Base-by-base conservation (phyloP, 2,329 filamentous ascomycete genomes). In the Lachnellula arida region DNA sequence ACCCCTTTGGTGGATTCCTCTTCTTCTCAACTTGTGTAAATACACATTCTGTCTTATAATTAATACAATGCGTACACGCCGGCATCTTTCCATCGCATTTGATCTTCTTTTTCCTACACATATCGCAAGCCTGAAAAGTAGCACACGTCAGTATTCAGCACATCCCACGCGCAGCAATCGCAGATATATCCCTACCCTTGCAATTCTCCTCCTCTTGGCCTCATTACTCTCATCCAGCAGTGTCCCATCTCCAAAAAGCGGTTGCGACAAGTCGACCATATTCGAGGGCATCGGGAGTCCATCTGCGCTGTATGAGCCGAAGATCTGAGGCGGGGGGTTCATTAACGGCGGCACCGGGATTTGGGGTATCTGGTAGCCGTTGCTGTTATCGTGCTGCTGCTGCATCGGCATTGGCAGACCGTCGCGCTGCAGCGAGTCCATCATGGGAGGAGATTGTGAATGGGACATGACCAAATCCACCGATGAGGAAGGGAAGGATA, bases 11-110 rank as follows among this genome's bases (percentile, higher is more conserved):
- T 52, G 94, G 93, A 72, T 89, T 94, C 57, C 94, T 84, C 80
- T 99, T 99, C 85, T 99, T 99, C 77, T 99, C 94, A 39, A 97
- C 92, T 71, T 96, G 91, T 0, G 94, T 97, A 70, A 97, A 97
- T 65, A 96, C 84, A 72, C 93, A 99, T 67, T 96, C 91, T 5
- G 92, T 97, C 79, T 97, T 97, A 78, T 97, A 97, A 73, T 97
- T 97, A 72, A 88, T 88, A 73, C 93, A 99, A 74, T 97, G 94
- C 7, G 90, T 92, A 74, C 94, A 99, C 58, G 91, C 86, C 39
- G 94, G 93, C 74, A 96, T 84, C 75, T 95, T 96, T 64, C 94
- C 93, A 70, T 97, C 94, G 74, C 93, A 97, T 76, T 97, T 97
- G 75, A 97, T 94, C 80, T 93, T 96, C 75, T 90, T 92, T 76